Base-by-base conservation (phyloP, 176 grass and related monocot genomes). In the Neostapfia colusana region DNA sequence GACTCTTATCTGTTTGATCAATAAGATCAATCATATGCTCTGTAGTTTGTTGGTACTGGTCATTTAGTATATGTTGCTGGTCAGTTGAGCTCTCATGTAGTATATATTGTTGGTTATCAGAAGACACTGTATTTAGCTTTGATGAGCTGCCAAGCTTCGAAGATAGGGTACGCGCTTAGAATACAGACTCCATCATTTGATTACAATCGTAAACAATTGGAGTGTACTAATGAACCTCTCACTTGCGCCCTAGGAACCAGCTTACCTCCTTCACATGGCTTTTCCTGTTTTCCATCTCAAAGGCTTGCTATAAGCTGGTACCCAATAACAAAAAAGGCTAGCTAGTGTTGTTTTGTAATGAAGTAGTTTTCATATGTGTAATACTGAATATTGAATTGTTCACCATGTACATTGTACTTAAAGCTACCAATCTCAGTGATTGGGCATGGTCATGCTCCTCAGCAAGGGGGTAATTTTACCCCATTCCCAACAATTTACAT, bases 381-480 rank as follows among this genome's bases (percentile, higher is more conserved):
- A 31, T 36, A 69, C 24, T 63, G 42, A 58, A 75, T 6, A 14
- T 81, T 34, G 53, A 66, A 74, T 24, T 60, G 23, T 69, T 64
- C 34, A 53, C 57, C 28, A 62, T 74, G 51, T 61, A 40, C 67
- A 21, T 58, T 66, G 12, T 65, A 50, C 43, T 31, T 67, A 53
- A 63, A 80, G 43, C 71, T 75, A 62, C 35, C 65, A 61, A 81
- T 60, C 41, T 41, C 77, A 80, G 60, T 80, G 62, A 80, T 80
- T 80, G 53, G 62, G n/a, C 63, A 80, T 75, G 70, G 24, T 16
- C 63, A 71, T 77, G 24, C 73, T 77, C 77, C 74, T 55, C 25
- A 27, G 58, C 74, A 84, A 78, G 74, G 74, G 66, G 57, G 71
- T n/a, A 86, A 40, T 75, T 49, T 49, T 26, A 40, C 49, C 77